These are phyloP conservation scores for Gaultheria prostrata DNA, from an alignment of 148 eudicot genomes.

Conservation along the genomic window DNA sequence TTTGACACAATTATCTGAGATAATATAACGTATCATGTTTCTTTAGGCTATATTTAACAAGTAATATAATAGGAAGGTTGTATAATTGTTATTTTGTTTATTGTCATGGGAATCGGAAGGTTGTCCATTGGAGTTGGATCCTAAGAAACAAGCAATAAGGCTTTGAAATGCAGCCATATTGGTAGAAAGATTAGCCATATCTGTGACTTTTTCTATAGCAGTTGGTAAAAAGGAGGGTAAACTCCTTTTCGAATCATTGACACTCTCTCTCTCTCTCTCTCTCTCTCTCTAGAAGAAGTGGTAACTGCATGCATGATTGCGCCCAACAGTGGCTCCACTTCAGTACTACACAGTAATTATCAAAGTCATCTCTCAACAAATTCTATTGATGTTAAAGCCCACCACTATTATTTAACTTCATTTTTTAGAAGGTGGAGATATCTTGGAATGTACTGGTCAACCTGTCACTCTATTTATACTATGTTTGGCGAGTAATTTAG, in stretches of 20 bases:
- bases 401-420: neutral
- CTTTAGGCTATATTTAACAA: neutral
- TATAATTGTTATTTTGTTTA: neutral
- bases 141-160: no score
- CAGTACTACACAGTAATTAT: neutral
- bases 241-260: neutral
- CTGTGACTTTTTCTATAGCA: neutral
- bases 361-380: neutral
- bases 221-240: constrained; percentile 4
- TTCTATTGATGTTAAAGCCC: constrained; percentile 11
- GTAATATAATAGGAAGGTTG: neutral
- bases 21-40: neutral
- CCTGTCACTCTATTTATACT: neutral
- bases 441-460: neutral
- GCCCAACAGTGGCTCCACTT: neutral
- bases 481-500: constrained; percentile 1
- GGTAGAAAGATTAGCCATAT: neutral
- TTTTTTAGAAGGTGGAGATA: neutral
- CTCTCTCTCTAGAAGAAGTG: neutral
- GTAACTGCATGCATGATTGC: constrained; percentile 3
- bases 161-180: no score
- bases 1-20: neutral
- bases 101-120: neutral
- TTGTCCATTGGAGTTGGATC: neutral
- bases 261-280: neutral